A percentile compares a stretch with the other conserved stretches of the same genome.
Conservation (phyloP, 495 filamentous ascomycete species). For the Tuber melanosporum region DNA sequence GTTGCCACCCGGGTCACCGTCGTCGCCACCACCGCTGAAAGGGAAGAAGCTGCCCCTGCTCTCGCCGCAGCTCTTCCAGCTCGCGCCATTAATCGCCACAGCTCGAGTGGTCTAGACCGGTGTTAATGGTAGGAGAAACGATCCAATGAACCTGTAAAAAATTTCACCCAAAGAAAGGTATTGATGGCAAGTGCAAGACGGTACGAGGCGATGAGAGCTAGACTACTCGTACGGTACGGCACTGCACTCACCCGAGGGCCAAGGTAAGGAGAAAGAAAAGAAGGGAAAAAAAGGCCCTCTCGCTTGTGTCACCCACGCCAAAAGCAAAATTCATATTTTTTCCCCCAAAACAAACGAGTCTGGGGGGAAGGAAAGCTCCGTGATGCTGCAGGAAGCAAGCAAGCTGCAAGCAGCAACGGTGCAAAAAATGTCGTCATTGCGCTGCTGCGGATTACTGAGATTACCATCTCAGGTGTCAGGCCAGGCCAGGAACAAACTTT, state of each 20-base stretch:
- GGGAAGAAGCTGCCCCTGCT: background rate
- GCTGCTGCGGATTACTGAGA: background rate
- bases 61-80: background rate
- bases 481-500: conserved; percentile 2
- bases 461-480: background rate
- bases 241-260: background rate
- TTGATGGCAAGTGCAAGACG: background rate
- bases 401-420: background rate
- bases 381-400: background rate
- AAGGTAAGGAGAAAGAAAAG: background rate
- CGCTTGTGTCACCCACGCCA: background rate
- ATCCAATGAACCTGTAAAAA: background rate
- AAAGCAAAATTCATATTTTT: background rate
- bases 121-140: background rate
- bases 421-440: conserved; percentile 4
- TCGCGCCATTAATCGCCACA: background rate
- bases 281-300: background rate
- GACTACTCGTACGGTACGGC: background rate
- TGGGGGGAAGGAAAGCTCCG: background rate
- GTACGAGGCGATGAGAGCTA: background rate
- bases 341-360: background rate
- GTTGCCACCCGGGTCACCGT: background rate
- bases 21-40: background rate
- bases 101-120: background rate
- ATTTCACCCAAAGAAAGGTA: background rate